Evolutionary conservation across 768 basidiomycete species (phyloP).

Genomic region (Gymnopilus dilepis): DNA sequence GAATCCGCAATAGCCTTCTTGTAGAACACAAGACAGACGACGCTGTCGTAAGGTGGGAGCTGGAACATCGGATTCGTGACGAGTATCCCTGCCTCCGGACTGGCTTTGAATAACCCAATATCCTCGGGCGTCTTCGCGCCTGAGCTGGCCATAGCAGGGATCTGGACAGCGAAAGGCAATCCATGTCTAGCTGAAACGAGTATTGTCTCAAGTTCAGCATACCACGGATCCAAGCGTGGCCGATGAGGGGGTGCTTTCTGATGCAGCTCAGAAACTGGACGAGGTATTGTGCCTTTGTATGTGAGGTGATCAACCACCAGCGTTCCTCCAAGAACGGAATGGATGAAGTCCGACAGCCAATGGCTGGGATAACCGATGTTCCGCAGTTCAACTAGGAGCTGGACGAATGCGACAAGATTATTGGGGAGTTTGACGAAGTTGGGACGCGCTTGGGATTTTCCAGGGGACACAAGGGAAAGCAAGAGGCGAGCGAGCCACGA

Average conservation of each 20-base stretch:
- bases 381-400: conserved; percentile 36
- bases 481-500: conserved; percentile 40
- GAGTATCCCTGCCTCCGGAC: conserved; percentile 9
- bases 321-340: conserved; percentile 30
- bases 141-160: conserved; percentile 16
- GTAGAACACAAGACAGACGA: neutral
- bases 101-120: conserved; percentile 29
- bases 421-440: conserved; percentile 36
- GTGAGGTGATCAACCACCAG: conserved; percentile 32
- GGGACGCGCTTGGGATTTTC: conserved; percentile 23
- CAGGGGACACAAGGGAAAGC: conserved; percentile 35
- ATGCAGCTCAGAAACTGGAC: conserved; percentile 29
- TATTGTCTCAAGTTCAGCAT: conserved; percentile 32
- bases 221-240: conserved; percentile 33
- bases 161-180: conserved; percentile 28
- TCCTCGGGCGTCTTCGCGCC: conserved; percentile 24
- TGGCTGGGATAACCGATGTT: conserved; percentile 41
- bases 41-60: neutral
- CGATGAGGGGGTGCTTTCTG: conserved; percentile 27
- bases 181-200: conserved; percentile 25
- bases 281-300: conserved; percentile 32
- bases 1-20: neutral
- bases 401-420: conserved; percentile 39
- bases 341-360: conserved; percentile 41
- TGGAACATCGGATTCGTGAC: neutral